Percentiles rank a stretch among this genome's conserved stretches.
Conservation (phyloP, 78 protist species). For the Cyanophora paradoxa region DNA sequence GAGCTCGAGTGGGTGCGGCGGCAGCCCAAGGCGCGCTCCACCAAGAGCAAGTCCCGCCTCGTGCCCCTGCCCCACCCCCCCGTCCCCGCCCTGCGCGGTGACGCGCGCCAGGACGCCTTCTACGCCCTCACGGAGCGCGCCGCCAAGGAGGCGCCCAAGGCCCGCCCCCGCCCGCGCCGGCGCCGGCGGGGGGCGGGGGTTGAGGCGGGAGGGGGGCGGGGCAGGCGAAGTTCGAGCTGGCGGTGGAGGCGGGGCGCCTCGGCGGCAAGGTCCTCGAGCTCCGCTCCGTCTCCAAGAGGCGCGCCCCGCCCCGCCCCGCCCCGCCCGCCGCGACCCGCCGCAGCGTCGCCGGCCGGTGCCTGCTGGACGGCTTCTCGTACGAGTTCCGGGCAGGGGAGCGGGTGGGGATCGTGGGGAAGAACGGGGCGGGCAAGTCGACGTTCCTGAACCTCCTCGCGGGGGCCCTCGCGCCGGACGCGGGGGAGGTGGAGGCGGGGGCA, state of each 20-base stretch:
- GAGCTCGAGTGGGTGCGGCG: conserved; percentile 13
- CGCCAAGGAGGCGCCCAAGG: background rate
- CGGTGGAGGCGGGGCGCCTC: background rate
- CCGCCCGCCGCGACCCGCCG: background rate
- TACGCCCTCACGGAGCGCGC: background rate
- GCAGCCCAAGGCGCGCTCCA: conserved; percentile 1
- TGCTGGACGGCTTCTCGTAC: background rate
- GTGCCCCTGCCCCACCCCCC: background rate
- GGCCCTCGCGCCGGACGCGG: background rate
- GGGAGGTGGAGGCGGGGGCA: background rate
- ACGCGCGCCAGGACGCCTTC: background rate
- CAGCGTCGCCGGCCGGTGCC: background rate
- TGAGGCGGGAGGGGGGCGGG: background rate
- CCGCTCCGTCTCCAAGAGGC: too few species aligned
- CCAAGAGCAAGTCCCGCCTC: background rate
- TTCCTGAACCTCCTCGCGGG: background rate
- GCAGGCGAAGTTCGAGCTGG: background rate
- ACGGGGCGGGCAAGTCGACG: conserved; percentile 7
- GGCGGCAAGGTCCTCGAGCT: background rate
- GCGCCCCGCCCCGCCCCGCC: too few species aligned
- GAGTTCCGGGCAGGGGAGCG: background rate
- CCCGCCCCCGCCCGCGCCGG: background rate
- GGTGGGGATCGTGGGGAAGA: background rate
- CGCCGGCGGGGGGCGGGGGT: background rate
- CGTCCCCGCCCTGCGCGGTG: background rate